Evolutionary conservation across 306 rosid genomes (phyloP).

Genomic region (Fragaria vesca): DNA sequence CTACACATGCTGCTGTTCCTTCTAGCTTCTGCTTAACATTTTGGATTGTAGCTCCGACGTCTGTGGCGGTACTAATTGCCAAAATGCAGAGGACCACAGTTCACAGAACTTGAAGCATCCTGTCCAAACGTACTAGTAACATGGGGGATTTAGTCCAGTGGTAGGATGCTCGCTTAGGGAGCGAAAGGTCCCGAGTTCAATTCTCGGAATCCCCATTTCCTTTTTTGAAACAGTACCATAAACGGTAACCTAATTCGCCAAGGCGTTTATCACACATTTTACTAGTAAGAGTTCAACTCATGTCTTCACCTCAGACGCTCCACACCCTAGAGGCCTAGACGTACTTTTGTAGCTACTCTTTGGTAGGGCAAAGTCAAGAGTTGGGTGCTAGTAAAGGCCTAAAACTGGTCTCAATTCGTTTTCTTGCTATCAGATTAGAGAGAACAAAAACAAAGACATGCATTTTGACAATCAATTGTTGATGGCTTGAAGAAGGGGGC

Average conservation of each 20-base stretch:
- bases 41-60: conserved; percentile 12
- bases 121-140: neutral
- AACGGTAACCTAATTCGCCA: neutral
- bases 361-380: neutral
- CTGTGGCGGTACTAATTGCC: neutral
- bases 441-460: conserved; percentile 16
- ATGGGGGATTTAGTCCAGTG: conserved; percentile 34
- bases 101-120: neutral
- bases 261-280: neutral
- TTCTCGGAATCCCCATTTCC: conserved; percentile 31
- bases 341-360: too few species aligned
- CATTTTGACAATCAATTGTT: conserved; percentile 36
- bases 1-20: neutral
- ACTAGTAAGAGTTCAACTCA: neutral
- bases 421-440: conserved; percentile 29
- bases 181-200: conserved; percentile 39
- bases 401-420: conserved; percentile 6
- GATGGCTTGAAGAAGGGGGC: conserved; percentile 26
- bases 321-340: neutral
- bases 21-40: neutral
- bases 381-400: neutral
- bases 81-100: neutral
- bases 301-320: neutral
- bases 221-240: neutral
- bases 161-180: conserved; percentile 42